phyloP scores from a whole-genome alignment of 2,329 filamentous ascomycete genomes.

The Aspergillus sp. region DNA sequence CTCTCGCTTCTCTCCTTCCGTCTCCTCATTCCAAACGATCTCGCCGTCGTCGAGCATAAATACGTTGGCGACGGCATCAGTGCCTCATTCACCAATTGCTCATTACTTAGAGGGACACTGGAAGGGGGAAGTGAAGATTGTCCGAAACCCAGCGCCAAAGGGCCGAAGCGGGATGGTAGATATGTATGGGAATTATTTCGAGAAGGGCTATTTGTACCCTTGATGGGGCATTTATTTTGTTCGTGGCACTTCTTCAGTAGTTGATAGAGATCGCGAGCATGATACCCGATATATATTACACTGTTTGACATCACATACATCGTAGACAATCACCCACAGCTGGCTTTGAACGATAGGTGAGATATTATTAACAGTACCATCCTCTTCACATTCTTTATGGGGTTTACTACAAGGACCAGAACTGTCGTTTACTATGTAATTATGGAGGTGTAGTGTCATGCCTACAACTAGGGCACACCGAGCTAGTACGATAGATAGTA shows the following conservation, averaged over 20 bases:
- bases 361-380: too few species aligned
- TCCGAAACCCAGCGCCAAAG: slow-evolving; percentile 48
- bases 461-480: too few species aligned
- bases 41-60: slow-evolving; percentile 20
- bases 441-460: too few species aligned
- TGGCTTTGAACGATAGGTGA: too few species aligned
- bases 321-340: too few species aligned
- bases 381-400: too few species aligned
- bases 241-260: neutral
- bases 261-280: neutral
- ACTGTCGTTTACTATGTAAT: too few species aligned
- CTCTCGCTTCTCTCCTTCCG: slow-evolving; percentile 17
- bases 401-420: too few species aligned
- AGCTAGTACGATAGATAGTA: too few species aligned
- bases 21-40: slow-evolving; percentile 10
- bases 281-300: neutral
- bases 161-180: slow-evolving; percentile 49
- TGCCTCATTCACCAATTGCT: slow-evolving; percentile 30
- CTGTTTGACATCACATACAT: too few species aligned
- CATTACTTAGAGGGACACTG: slow-evolving; percentile 59
- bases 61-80: slow-evolving; percentile 12
- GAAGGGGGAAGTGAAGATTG: slow-evolving; percentile 60
- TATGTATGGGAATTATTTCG: slow-evolving; percentile 57
- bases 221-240: slow-evolving; percentile 28
- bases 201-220: slow-evolving; percentile 55